Conservation (phyloP, 2,329 filamentous ascomycete genomes). For the Cladosporium sp. region DNA sequence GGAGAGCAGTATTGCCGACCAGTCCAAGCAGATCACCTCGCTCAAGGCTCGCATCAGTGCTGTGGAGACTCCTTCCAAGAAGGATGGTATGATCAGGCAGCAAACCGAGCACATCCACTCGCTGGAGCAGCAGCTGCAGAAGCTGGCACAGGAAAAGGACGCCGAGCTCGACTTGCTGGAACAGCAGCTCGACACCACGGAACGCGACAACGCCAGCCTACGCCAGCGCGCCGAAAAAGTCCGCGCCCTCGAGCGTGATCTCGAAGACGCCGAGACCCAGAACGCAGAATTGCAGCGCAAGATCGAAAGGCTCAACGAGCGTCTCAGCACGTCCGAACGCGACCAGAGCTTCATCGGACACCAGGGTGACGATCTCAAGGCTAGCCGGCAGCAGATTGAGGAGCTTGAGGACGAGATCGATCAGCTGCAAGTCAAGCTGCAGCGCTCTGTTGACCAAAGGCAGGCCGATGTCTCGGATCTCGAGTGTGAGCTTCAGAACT, state of each 20-base stretch:
- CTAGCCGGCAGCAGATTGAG: constrained; percentile 21
- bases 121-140: constrained; percentile 28
- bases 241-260: constrained; percentile 29
- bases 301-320: constrained; percentile 20
- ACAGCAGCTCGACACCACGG: constrained; percentile 22
- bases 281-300: constrained; percentile 25
- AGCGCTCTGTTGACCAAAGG: constrained; percentile 25
- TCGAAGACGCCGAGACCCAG: constrained; percentile 26
- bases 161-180: constrained; percentile 28
- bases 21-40: constrained; percentile 26
- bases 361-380: constrained; percentile 22
- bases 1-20: constrained; percentile 25
- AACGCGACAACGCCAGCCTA: constrained; percentile 17
- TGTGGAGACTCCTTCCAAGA: constrained; percentile 33
- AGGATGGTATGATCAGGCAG: constrained; percentile 31
- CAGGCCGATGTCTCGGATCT: constrained; percentile 35
- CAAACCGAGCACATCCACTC: constrained; percentile 30
- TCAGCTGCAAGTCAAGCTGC: constrained; percentile 34
- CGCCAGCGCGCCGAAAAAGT: constrained; percentile 12
- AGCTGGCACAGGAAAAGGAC: constrained; percentile 31
- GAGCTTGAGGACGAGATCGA: constrained; percentile 37
- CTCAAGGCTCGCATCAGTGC: constrained; percentile 28
- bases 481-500: constrained; percentile 37
- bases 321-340: constrained; percentile 18
- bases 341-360: constrained; percentile 26